A percentile compares a stretch with the other conserved stretches of the same genome.
phyloP scores from a whole-genome alignment of 768 basidiomycete genomes.

The Lentinula guzmanii region DNA sequence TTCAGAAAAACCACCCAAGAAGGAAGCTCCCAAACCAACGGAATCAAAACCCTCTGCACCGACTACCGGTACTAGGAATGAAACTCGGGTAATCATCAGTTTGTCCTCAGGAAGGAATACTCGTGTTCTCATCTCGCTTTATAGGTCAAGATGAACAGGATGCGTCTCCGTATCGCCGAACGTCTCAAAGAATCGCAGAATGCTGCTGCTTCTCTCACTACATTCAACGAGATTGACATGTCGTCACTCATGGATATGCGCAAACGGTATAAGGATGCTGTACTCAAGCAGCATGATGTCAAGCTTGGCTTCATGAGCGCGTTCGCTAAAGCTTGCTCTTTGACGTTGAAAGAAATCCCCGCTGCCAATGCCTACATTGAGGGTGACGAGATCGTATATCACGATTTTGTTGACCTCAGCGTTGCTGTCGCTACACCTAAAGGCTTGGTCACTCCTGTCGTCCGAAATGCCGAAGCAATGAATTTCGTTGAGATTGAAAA shows the following conservation, averaged over 20 bases:
- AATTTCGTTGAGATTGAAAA: conserved; percentile 87
- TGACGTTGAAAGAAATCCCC: conserved; percentile 89
- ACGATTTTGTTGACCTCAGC: conserved; percentile 87
- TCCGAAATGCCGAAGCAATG: conserved; percentile 85
- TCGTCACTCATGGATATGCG: conserved; percentile 91
- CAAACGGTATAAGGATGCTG: conserved; percentile 85
- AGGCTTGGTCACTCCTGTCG: conserved; percentile 93
- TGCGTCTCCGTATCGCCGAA: conserved; percentile 95
- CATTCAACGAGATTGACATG: conserved; percentile 99
- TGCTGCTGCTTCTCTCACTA: conserved; percentile 91
- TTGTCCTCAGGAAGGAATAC: neutral
- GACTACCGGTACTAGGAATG: conserved; percentile 53
- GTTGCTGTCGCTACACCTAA: conserved; percentile 98
- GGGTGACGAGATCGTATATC: conserved; percentile 89
- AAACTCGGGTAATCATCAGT: conserved; percentile 66
- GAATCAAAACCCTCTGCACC: conserved; percentile 20
- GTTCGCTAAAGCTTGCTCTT: conserved; percentile 79
- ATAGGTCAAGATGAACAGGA: conserved; percentile 97
- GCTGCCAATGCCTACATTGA: conserved; percentile 93
- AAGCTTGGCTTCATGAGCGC: conserved; percentile 99
- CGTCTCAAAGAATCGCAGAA: conserved; percentile 98
- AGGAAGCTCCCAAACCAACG: conserved; percentile 8
- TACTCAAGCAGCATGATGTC: conserved; percentile 88
- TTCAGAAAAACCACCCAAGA: conserved; percentile 14
- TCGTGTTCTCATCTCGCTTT: neutral